A percentile compares a stretch with the other conserved stretches of the same genome.
Evolutionary conservation across 495 filamentous ascomycete species (phyloP).

Genomic region (Penicillium cinerascens): DNA sequence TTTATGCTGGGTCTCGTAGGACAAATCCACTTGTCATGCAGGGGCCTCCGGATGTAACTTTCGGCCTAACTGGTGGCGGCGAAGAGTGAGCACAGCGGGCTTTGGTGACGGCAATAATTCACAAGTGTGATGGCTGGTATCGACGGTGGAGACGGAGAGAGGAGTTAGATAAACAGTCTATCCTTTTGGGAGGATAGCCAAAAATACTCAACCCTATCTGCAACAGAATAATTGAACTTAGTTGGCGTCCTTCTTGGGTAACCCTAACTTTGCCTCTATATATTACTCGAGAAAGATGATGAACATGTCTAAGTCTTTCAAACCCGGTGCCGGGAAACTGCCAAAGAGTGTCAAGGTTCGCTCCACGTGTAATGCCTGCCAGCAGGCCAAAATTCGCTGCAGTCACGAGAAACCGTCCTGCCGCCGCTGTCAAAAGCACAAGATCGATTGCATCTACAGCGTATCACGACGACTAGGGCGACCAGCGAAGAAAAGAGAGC

Average conservation of each 20-base stretch:
- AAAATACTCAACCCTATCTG: background rate
- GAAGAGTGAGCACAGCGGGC: background rate
- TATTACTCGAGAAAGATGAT: background rate
- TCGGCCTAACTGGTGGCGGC: background rate
- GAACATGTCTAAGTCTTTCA: conserved; percentile 12
- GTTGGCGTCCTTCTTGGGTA: background rate
- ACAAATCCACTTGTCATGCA: conserved; percentile 14
- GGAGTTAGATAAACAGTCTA: background rate
- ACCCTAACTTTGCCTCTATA: background rate
- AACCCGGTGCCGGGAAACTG: conserved; percentile 14
- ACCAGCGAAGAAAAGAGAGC: conserved; percentile 38
- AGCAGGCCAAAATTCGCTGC: conserved; percentile 49
- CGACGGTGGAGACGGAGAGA: background rate
- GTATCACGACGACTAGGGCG: conserved; percentile 42
- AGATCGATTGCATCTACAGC: conserved; percentile 44
- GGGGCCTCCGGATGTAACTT: conserved; percentile 22
- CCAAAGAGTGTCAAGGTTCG: conserved; percentile 44
- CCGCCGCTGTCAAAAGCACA: conserved; percentile 41
- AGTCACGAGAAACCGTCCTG: conserved; percentile 46
- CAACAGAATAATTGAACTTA: background rate
- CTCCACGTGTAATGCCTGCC: conserved; percentile 47
- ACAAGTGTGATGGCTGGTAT: conserved; percentile 2
- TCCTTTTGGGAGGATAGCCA: background rate
- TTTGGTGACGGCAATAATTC: background rate
- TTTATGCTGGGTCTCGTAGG: conserved; percentile 7